Base-by-base conservation (phyloP, 805 yeast species). In the Brettanomyces custersianus region DNA sequence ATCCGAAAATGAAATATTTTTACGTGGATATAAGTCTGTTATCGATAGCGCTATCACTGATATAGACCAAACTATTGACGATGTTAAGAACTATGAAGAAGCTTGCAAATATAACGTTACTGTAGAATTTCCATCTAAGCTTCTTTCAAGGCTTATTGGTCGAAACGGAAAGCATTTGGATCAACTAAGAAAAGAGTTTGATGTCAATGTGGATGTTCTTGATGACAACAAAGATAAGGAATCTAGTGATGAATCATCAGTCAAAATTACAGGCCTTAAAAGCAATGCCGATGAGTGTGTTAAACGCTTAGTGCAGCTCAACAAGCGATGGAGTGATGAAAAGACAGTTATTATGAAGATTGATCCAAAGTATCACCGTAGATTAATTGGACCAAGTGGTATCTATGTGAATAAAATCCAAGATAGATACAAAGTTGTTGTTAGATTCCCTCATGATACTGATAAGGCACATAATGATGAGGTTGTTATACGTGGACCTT, bases 311-410 rank as follows among this genome's bases (percentile, higher is more conserved):
- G 44, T 53, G 12, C 66, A 72, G 21, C 67, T 79, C 42, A 74
- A 81, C 29, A 77, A 78, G 60, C 77, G 71, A 52, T 77, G 90
- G 77, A 82, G 87, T 19, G 98, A 92, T 55, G 94, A 88, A 56
- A 65, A 64, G 39, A 67, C 80, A 20, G 69, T 70, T 33, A 73
- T 76, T 40, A 49, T 92, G 40, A 66, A 69, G 35, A 75, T 88
- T 38, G 95, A 94, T 43, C 70, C 63, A 45, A 80, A 80, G 51
- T 84, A 68, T 62, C 96, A 87, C 57, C 72, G 88, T 44, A 68
- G 78, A 42, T 62, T 92, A 53, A 83, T 86, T 59, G 99, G 98
- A 30, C 71, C 82, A 16, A 74, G 72, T 46, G 95, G 96, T 51
- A 63, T 72, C 40, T 81, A 83, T 54, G 84, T 84, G 46, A 77